Conservation (phyloP, 768 basidiomycete species). For the Trichaptum fuscoviolaceum region DNA sequence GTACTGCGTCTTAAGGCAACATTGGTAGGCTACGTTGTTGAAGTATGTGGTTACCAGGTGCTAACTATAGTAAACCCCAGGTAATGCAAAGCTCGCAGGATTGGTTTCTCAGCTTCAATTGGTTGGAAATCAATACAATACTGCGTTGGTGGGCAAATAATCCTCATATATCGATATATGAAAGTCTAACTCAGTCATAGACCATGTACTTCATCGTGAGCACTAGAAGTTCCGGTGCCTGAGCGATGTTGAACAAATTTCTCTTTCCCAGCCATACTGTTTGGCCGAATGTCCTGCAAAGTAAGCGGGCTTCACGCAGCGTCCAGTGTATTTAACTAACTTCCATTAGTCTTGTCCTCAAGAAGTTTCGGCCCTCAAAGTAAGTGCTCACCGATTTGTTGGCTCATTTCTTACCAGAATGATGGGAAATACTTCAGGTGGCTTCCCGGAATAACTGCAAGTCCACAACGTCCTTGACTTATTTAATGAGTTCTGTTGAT, state of each 20-base stretch:
- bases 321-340: not conserved
- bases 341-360: slow-evolving; percentile 40
- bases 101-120: slow-evolving; percentile 50
- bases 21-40: slow-evolving; percentile 37
- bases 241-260: not conserved
- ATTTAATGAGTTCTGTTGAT: not conserved
- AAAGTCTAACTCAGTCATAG: slow-evolving; percentile 24
- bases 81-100: slow-evolving; percentile 66
- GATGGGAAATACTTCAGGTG: slow-evolving; percentile 32
- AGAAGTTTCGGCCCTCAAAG: slow-evolving; percentile 61
- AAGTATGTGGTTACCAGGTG: no score
- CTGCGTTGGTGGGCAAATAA: slow-evolving; percentile 45
- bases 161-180: not conserved
- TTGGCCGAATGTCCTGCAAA: slow-evolving; percentile 69
- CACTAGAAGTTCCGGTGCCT: not conserved
- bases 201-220: slow-evolving; percentile 69
- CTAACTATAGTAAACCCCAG: slow-evolving; percentile 24
- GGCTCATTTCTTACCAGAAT: not conserved
- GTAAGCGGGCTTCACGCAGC: no score
- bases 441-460: slow-evolving; percentile 61
- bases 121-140: slow-evolving; percentile 56
- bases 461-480: slow-evolving; percentile 12
- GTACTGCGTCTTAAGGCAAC: slow-evolving; percentile 36
- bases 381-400: slow-evolving; percentile 18
- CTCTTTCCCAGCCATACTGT: slow-evolving; percentile 42